Evolutionary conservation across 371 early-diverging fungal species (phyloP).

Genomic region (Rhizomucor miehei): DNA sequence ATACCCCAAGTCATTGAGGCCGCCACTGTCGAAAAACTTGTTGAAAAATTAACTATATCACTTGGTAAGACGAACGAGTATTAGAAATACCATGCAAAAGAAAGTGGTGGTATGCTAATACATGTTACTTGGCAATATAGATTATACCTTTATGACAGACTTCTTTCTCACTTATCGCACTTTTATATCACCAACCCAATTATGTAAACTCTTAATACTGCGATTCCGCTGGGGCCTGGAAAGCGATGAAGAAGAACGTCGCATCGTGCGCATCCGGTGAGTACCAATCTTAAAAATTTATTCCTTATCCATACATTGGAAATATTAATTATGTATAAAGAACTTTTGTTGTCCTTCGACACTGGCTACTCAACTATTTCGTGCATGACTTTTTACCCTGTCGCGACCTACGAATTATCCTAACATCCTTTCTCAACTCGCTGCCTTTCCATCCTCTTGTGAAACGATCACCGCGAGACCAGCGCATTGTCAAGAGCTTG

Average conservation of each 20-base stretch:
- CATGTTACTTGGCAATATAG: constrained; percentile 18
- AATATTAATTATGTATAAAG: constrained; percentile 16
- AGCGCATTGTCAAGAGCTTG: constrained; percentile 53
- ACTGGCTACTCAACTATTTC: constrained; percentile 69
- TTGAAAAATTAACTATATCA: constrained; percentile 59
- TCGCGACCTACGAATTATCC: constrained; percentile 39
- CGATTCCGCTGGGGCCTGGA: constrained; percentile 62
- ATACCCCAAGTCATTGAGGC: constrained; percentile 54
- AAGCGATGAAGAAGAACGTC: constrained; percentile 51
- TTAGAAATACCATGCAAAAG: not conserved
- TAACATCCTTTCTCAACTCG: constrained; percentile 43
- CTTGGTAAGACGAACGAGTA: constrained; percentile 31
- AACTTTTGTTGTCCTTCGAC: constrained; percentile 65
- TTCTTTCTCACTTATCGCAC: constrained; percentile 69
- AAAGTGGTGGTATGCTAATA: no score
- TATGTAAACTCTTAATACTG: constrained; percentile 57
- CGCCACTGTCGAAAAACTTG: constrained; percentile 61
- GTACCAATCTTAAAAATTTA: not conserved
- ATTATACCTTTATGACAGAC: constrained; percentile 71
- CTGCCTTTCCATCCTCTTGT: constrained; percentile 44
- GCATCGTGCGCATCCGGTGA: constrained; percentile 62
- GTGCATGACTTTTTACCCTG: constrained; percentile 60
- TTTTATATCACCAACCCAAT: constrained; percentile 56
- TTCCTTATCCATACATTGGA: not conserved
- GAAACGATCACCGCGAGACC: constrained; percentile 43